Evolutionary conservation across 495 filamentous ascomycete genomes (phyloP), one percentile per base, ranked within the genome.

Genomic region (Penicillium macrosclerotiorum): DNA sequence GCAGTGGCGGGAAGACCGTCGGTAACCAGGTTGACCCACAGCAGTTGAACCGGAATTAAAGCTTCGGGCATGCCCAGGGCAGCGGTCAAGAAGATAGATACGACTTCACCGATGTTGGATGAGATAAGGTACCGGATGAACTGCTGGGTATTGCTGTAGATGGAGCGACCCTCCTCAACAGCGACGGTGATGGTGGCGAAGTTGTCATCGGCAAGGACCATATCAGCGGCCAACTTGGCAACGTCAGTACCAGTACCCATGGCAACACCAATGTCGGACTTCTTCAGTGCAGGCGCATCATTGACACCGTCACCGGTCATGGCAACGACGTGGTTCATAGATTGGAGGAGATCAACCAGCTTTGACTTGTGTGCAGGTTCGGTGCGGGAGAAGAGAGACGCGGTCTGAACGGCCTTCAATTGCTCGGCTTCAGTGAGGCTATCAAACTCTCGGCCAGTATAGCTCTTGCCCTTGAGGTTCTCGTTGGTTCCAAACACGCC

Each of bases 291-390:
- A 30, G 94, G 94, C 1, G 94, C 94, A 72, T 99, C 94, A 60
- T 99, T 99, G 67, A 99, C 94, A 63, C 94, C 94, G 64, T 99
- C 94, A 55, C 94, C 94, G 47, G 94, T 99, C 94, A 99, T 99
- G 50, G 94, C 94, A 47, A 99, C 94, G 20, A 99, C 94, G 63
- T 97, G 89, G 50, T 89, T 88, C 50, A 87, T 72, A 19, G 87
- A 87, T 67, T 99, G 94, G 45, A 99, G 85, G 22, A 97, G 83
- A 68, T 99, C 94, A 32, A 99, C 92, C 20, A 99, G 82, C 68
- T 86, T 89, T 5, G 87, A 92, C 76, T 99, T 99, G 76, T 99
- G 94, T 20, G 74, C 77, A 29, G 94, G 94, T 68, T 99, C 94
- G 19, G 93, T 95, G 39, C 94, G 83, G n/a, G 94, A 97, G 76